Percentiles rank a stretch among this genome's conserved stretches.
phyloP scores from a whole-genome alignment of 345 rosid species.

The Angophora floribunda region DNA sequence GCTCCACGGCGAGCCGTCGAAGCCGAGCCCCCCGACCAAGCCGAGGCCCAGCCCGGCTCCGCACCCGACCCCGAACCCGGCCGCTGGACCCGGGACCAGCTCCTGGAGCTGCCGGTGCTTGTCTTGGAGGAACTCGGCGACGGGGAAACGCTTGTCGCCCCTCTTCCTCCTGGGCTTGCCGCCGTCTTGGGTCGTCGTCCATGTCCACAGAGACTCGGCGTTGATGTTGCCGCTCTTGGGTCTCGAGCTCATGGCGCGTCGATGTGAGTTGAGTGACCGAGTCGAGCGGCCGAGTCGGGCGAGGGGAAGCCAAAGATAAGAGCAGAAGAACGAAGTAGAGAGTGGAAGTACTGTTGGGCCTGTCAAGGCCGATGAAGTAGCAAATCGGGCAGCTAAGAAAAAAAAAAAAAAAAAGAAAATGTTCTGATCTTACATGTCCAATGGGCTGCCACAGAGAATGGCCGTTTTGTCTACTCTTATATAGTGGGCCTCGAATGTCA shows the following conservation, averaged over 20 bases:
- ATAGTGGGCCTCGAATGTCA: background rate
- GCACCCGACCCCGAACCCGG: conserved; percentile 36
- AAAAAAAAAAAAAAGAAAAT: too few relatives aligned
- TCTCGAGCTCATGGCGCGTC: conserved; percentile 14
- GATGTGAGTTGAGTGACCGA: background rate
- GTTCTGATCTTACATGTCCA: background rate
- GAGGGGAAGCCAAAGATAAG: background rate
- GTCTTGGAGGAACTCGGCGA: conserved; percentile 21
- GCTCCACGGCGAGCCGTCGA: conserved; percentile 28
- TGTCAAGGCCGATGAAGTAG: background rate
- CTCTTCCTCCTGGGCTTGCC: background rate
- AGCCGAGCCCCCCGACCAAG: conserved; percentile 32
- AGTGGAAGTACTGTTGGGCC: background rate
- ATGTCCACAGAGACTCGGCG: conserved; percentile 11
- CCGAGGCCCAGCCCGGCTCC: conserved; percentile 34
- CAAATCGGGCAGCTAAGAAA: too few relatives aligned
- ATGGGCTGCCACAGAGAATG: background rate
- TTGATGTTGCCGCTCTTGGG: background rate
- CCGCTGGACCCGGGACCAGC: conserved; percentile 26
- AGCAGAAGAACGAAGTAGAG: background rate
- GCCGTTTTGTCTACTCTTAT: background rate
- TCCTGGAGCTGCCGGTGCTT: conserved; percentile 13
- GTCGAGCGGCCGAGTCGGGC: background rate
- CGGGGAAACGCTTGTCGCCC: conserved; percentile 12
- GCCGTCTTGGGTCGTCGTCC: conserved; percentile 6